Conservation (phyloP, 768 basidiomycete species). For the Pleurotus tuber-regium region DNA sequence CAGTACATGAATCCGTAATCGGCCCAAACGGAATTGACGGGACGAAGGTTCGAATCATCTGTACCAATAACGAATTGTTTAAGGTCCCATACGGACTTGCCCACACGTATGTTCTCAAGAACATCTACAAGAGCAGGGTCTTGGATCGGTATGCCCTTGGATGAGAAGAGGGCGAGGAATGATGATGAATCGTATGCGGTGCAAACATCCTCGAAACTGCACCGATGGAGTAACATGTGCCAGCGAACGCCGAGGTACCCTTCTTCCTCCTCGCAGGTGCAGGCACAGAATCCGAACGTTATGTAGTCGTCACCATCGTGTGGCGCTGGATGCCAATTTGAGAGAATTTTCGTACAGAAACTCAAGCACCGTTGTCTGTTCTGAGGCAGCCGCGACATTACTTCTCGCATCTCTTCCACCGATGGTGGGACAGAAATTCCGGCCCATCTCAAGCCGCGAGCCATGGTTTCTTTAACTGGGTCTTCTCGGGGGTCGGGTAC, state of each 20-base stretch:
- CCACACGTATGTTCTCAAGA: neutral
- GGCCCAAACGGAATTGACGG: neutral
- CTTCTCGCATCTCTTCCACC: neutral
- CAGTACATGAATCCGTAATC: neutral
- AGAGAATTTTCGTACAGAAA: neutral
- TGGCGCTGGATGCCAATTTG: neutral
- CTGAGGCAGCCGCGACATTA: neutral
- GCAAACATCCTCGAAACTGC: neutral
- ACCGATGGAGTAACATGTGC: neutral
- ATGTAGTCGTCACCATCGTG: neutral
- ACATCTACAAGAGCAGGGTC: neutral
- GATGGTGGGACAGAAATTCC: neutral
- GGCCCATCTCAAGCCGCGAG: neutral
- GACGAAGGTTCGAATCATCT: neutral
- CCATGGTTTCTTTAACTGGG: neutral
- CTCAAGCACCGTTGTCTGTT: neutral
- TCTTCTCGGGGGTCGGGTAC: conserved; percentile 4
- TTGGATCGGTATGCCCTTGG: neutral
- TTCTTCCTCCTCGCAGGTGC: neutral
- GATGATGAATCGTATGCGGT: neutral
- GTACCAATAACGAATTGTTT: neutral
- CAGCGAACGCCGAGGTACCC: neutral
- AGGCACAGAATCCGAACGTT: neutral
- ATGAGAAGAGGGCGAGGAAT: neutral
- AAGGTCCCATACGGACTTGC: neutral